Percentiles rank a stretch among this genome's conserved stretches.
These are phyloP conservation scores for Moesziomyces sp. DNA, from an alignment of 1,284 basidiomycete genomes.

Conservation along the genomic window DNA sequence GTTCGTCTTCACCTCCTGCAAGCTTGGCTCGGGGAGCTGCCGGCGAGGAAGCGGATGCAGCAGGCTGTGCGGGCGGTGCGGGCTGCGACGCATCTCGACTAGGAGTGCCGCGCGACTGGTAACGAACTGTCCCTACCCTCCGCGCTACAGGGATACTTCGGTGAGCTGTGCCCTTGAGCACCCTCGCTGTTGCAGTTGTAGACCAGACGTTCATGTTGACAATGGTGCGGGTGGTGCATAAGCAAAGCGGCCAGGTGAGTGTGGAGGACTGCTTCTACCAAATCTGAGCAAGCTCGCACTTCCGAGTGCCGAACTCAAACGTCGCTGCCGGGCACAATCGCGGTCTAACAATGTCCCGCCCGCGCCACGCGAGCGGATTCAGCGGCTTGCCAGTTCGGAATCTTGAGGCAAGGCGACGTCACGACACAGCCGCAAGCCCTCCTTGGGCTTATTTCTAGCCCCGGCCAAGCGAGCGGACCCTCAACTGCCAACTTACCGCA, in stretches of 20 bases:
- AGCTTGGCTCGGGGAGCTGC: neutral
- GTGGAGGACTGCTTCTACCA: neutral
- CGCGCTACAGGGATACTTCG: neutral
- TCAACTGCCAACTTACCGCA: neutral
- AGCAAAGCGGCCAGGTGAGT: neutral
- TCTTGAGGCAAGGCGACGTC: neutral
- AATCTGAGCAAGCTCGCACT: neutral
- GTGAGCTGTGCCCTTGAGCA: neutral
- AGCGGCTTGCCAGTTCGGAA: too few relatives aligned
- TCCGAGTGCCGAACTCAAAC: neutral
- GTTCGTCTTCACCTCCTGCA: conserved; percentile 2
- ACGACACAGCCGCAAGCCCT: neutral
- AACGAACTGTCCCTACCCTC: neutral
- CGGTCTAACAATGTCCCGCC: neutral
- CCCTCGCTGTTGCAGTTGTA: neutral
- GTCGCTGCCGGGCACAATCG: too few relatives aligned
- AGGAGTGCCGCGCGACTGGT: neutral
- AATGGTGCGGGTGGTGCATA: neutral
- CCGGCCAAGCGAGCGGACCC: neutral
- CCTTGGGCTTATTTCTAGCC: too few relatives aligned
- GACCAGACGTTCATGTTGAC: neutral
- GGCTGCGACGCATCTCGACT: conserved; percentile 26
- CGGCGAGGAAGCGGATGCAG: neutral
- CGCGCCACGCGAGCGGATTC: too few relatives aligned
- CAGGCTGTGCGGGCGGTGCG: conserved; percentile 3